Conservation (phyloP, 225 moss, liverwort and hornwort species). For the Neckera pumila region DNA sequence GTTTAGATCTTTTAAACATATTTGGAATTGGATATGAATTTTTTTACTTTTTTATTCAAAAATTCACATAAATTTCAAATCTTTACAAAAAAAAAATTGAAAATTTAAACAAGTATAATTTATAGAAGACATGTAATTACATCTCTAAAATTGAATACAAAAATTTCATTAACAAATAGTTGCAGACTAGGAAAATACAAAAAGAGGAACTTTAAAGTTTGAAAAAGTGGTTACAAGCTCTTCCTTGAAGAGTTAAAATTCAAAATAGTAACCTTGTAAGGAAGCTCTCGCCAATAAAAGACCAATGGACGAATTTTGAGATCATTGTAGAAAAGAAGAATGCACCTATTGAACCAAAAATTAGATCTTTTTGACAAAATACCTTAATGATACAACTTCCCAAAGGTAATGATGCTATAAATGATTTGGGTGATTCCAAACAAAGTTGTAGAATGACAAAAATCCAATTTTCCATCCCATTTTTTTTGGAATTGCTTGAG, state of each 20-base stretch:
- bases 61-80: rapidly evolving
- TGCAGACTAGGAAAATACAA: rapidly evolving
- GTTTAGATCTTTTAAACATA: rapidly evolving
- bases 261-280: background rate
- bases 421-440: too few species aligned
- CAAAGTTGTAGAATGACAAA: too few species aligned
- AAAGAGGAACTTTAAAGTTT: background rate
- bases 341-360: background rate
- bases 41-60: background rate
- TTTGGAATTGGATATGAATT: background rate
- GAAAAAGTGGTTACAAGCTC: background rate
- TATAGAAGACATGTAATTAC: background rate
- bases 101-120: background rate
- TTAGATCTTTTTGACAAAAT: background rate
- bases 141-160: background rate
- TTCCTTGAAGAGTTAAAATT: background rate
- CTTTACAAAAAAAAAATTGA: background rate
- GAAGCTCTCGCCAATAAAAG: too few species aligned
- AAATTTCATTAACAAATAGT: background rate
- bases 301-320: rapidly evolving
- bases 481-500: too few species aligned
- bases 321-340: background rate
- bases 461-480: too few species aligned
- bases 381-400: too few species aligned
- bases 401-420: too few species aligned